Conservation (phyloP, 1,139 yeast species). For the Yamadazyma siamensis region DNA sequence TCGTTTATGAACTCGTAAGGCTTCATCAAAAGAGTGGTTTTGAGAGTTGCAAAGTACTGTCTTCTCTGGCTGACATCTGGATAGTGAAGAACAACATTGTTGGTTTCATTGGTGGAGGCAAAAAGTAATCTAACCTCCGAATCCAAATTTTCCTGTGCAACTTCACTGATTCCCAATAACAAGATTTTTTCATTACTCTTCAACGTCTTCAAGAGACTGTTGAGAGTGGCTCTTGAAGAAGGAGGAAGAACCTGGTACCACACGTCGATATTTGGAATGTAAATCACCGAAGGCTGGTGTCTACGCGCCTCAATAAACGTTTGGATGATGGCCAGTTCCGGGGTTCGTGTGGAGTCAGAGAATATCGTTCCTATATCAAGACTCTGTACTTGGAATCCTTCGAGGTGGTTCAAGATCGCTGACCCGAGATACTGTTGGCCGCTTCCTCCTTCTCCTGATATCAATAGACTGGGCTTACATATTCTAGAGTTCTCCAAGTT, state of each 20-base stretch:
- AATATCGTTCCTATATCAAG: constrained; percentile 77
- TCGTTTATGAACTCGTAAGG: constrained; percentile 64
- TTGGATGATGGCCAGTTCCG: constrained; percentile 84
- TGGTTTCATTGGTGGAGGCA: constrained; percentile 47
- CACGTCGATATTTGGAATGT: constrained; percentile 77
- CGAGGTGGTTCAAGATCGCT: constrained; percentile 78
- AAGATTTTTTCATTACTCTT: constrained; percentile 72
- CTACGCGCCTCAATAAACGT: constrained; percentile 84
- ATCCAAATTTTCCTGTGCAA: constrained; percentile 27
- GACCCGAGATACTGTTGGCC: constrained; percentile 88
- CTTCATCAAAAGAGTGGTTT: constrained; percentile 56
- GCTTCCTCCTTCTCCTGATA: constrained; percentile 74
- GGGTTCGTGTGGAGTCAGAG: constrained; percentile 77
- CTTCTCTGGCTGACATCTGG: constrained; percentile 43
- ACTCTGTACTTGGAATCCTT: constrained; percentile 87
- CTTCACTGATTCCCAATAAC: constrained; percentile 73
- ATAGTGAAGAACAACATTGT: constrained; percentile 42
- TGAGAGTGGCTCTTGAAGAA: constrained; percentile 68
- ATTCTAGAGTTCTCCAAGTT: constrained; percentile 62
- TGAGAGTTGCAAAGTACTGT: constrained; percentile 54
- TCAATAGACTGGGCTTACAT: constrained; percentile 76
- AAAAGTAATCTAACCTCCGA: constrained; percentile 45
- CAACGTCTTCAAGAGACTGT: constrained; percentile 65
- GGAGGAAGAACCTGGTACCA: constrained; percentile 71
- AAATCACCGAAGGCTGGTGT: constrained; percentile 84